These are phyloP conservation scores for Lactifluus piperatus DNA, from an alignment of 768 basidiomycete genomes.

Conservation along the genomic window DNA sequence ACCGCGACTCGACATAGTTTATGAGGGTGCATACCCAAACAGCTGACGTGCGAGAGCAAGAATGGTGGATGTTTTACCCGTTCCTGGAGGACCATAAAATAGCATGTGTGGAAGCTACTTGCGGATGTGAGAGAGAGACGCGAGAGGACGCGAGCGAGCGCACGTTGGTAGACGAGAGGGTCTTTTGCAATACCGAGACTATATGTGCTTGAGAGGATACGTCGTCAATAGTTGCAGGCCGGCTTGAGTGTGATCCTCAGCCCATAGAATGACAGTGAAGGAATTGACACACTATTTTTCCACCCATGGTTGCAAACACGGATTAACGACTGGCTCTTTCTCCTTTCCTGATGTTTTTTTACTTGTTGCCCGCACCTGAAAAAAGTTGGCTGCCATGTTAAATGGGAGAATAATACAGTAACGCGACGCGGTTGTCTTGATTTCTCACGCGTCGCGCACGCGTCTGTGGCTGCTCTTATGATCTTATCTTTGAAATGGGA, in stretches of 20 bases:
- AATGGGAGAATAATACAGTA: background rate
- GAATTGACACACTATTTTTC: constrained; percentile 80
- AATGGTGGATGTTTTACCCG: constrained; percentile 98
- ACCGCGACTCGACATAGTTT: no score
- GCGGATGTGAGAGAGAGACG: background rate
- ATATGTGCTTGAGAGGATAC: constrained; percentile 97
- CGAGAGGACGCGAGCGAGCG: constrained; percentile 12
- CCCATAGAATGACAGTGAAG: background rate
- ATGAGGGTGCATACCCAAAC: constrained; percentile 59
- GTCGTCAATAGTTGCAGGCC: constrained; percentile 96
- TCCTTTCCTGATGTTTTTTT: constrained; percentile 21
- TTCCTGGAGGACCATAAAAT: constrained; percentile 98
- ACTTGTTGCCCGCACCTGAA: constrained; percentile 31
- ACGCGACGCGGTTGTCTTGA: no score
- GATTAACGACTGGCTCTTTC: constrained; percentile 36
- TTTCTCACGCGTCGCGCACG: no score
- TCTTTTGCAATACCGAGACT: constrained; percentile 83
- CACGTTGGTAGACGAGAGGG: constrained; percentile 89
- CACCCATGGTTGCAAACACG: constrained; percentile 84
- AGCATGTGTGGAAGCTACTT: constrained; percentile 96
- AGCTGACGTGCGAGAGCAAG: constrained; percentile 89
- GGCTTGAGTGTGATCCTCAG: constrained; percentile 39
- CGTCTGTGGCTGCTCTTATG: no score
- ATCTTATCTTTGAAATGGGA: no score
- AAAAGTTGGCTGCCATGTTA: constrained; percentile 51